Base-by-base conservation (phyloP, 306 rosid species). In the Vicia sativa region DNA sequence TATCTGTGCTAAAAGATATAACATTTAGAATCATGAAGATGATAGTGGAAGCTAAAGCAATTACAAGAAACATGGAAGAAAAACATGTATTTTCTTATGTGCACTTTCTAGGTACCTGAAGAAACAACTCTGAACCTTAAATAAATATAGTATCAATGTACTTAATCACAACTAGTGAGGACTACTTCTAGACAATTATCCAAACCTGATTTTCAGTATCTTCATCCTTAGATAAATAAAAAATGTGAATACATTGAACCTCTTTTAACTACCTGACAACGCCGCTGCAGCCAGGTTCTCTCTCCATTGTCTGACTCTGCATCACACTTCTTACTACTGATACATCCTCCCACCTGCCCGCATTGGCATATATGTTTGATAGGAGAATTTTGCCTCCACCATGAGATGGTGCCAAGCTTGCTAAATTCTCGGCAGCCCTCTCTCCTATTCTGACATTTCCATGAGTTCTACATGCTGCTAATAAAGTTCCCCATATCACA, bases 401-500 rank as follows among this genome's bases (percentile, higher is more conserved):
- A 48, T 92, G 96, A 26, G 82, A 81, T 10, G 98, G 89, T 39
- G 87, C 86, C 82, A 88, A 60, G 55, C 78, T 72, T 10, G 82
- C 85, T 79, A 92, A 80, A 63, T 73, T 76, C 71, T 79, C 66
- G 31, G 89, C 96, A n/a, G 96, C 96, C 77, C 83, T 78, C 82
- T 87, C 93, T 42, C 96, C 98, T 14, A 90, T 78, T 59, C 79
- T 84, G 37, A 92, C 81, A 64, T 87, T 85, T 71, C 91, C 90
- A 28, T 90, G 89, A 45, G 85, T 92, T 76, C 87, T 86, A 50
- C 96, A 86, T 1, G 98, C 96, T 4, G 96, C 96, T 73, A 92
- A 85, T 61, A 92, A 73, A 8, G 93, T 87, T 73, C 96, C 96
- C 98, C 98, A 90, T 78, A 90, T 87, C 74, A 90, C 88, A 11